These are phyloP conservation scores for Auricularia sp. DNA, from an alignment of 768 basidiomycete genomes.

Conservation along the genomic window DNA sequence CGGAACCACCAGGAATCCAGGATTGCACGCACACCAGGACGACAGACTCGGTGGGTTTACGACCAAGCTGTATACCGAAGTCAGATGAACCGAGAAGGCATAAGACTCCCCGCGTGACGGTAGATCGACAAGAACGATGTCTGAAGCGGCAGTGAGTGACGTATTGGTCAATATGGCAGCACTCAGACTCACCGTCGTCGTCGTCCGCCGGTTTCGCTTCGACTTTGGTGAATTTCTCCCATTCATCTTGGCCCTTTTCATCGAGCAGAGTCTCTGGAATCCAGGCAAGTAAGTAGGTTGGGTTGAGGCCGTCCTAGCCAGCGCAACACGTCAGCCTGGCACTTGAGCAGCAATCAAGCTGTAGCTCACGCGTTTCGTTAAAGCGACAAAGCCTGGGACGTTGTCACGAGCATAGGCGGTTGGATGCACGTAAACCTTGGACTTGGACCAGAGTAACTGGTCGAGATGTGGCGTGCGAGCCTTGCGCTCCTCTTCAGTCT, in stretches of 20 bases:
- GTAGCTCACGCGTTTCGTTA: constrained; percentile 73
- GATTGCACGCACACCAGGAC: constrained; percentile 57
- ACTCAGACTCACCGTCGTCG: constrained; percentile 50
- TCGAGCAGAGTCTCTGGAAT: constrained; percentile 80
- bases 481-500: neutral
- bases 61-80: constrained; percentile 81
- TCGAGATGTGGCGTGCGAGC: constrained; percentile 19
- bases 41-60: constrained; percentile 77
- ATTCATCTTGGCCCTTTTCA: constrained; percentile 73
- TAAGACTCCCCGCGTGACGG: constrained; percentile 85
- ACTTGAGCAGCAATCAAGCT: constrained; percentile 2
- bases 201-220: constrained; percentile 69
- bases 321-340: constrained; percentile 8
- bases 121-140: constrained; percentile 76
- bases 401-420: constrained; percentile 88
- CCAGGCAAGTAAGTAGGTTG: constrained; percentile 82
- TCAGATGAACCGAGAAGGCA: constrained; percentile 89
- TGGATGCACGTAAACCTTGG: constrained; percentile 92
- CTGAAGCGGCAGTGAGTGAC: constrained; percentile 27
- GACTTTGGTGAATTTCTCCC: constrained; percentile 82
- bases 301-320: constrained; percentile 59
- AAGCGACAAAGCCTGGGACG: constrained; percentile 83
- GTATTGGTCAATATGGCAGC: too few relatives aligned
- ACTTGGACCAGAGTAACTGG: constrained; percentile 79
- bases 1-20: constrained; percentile 17